Evolutionary conservation across 2,329 filamentous ascomycete genomes (phyloP).

Genomic region (Zasmidium angulare): DNA sequence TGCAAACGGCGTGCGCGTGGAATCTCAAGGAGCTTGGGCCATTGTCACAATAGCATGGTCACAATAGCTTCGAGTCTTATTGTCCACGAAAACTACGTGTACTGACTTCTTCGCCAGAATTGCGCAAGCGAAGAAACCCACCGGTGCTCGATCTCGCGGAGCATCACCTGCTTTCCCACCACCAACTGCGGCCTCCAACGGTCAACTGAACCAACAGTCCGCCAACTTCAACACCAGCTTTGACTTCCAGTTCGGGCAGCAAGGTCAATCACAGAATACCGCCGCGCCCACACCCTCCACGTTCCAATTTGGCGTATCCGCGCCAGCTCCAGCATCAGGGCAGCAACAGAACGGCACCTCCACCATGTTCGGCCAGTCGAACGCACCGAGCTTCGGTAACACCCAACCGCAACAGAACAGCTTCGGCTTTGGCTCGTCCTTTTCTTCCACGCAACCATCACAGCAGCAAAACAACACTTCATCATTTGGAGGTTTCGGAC

Average conservation of each 20-base stretch:
- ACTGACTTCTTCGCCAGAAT: conserved; percentile 18
- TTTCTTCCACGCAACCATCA: conserved; percentile 18
- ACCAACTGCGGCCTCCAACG: not conserved
- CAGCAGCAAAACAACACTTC: conserved; percentile 15
- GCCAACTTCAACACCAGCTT: conserved; percentile 14
- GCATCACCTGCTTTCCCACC: conserved; percentile 16
- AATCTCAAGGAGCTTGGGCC: no score
- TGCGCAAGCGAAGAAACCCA: conserved; percentile 14
- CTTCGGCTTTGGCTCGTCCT: conserved; percentile 15
- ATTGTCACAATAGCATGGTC: no score
- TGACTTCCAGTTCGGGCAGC: conserved; percentile 14
- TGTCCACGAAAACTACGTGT: no score
- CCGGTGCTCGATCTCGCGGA: conserved; percentile 15
- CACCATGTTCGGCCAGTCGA: conserved; percentile 13
- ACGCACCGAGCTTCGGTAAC: conserved; percentile 16
- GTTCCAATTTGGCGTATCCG: conserved; percentile 18
- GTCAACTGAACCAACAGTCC: conserved; percentile 10
- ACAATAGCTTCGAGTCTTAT: conserved; percentile 12
- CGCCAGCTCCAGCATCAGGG: conserved; percentile 8
- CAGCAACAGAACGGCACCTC: conserved; percentile 16
- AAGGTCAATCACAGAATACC: conserved; percentile 11
- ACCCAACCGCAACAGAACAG: conserved; percentile 18
- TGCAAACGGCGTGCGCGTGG: no score
- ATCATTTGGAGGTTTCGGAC: conserved; percentile 17
- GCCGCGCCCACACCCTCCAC: not conserved